Evolutionary conservation across 352 stramenopile genomes (phyloP).

Genomic region (Phytopythium helicoides): DNA sequence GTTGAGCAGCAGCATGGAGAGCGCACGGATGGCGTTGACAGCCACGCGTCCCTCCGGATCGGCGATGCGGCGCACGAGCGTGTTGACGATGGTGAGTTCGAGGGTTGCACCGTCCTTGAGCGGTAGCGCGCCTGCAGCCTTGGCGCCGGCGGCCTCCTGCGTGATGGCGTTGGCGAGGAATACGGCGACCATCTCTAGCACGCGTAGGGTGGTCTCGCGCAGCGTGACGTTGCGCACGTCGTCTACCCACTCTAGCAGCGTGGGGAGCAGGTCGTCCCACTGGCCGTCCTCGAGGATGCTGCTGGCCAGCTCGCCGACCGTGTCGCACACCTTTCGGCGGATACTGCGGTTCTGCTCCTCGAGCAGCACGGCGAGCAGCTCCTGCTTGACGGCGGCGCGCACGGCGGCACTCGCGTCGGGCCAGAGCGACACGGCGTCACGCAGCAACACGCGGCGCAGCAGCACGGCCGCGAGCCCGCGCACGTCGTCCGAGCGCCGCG

Average conservation of each 20-base stretch:
- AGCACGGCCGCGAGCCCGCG: constrained; percentile 73
- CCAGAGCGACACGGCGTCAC: constrained; percentile 79
- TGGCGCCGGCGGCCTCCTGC: constrained; percentile 24
- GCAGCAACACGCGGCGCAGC: constrained; percentile 69
- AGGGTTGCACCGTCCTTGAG: constrained; percentile 17
- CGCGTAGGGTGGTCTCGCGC: constrained; percentile 64
- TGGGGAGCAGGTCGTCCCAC: constrained; percentile 73
- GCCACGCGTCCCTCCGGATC: constrained; percentile 63
- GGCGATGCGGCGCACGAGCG: constrained; percentile 44
- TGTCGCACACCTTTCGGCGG: constrained; percentile 82
- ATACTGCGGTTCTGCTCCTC: constrained; percentile 71
- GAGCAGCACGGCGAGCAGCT: constrained; percentile 63
- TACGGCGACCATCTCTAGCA: constrained; percentile 81
- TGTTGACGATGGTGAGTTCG: constrained; percentile 51
- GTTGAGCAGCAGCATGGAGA: constrained; percentile 75
- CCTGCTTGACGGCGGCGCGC: constrained; percentile 46
- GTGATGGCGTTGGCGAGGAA: constrained; percentile 62
- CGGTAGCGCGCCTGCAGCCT: constrained; percentile 7
- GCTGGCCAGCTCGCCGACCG: constrained; percentile 74
- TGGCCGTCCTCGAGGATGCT: constrained; percentile 79
- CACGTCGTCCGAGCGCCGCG: constrained; percentile 54
- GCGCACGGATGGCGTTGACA: constrained; percentile 65
- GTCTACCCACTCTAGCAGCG: constrained; percentile 60
- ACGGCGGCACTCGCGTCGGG: constrained; percentile 46
- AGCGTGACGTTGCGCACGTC: constrained; percentile 42